Evolutionary conservation across 345 rosid species (phyloP).

Genomic region (Pistacia integerrima): DNA sequence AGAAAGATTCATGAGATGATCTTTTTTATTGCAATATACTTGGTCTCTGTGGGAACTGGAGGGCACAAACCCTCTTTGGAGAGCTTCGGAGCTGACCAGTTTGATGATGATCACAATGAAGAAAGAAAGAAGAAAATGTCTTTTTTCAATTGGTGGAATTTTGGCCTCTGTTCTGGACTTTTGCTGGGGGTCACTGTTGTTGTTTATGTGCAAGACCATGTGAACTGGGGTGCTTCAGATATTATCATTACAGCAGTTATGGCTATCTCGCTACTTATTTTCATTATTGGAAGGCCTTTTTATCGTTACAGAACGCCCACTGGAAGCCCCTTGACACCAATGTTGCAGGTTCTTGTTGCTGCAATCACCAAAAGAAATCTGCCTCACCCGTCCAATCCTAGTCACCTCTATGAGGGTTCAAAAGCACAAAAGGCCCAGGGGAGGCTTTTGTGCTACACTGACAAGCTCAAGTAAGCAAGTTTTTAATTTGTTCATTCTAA

Average conservation of each 20-base stretch:
- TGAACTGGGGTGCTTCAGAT: constrained; percentile 84
- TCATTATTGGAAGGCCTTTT: constrained; percentile 64
- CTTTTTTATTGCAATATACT: constrained; percentile 80
- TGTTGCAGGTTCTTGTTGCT: constrained; percentile 77
- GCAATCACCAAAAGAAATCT: constrained; percentile 76
- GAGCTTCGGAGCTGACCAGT: constrained; percentile 98
- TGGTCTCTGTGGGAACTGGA: constrained; percentile 85
- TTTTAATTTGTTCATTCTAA: neutral
- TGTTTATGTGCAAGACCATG: constrained; percentile 78
- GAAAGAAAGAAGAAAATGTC: constrained; percentile 92
- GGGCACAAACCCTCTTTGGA: constrained; percentile 95
- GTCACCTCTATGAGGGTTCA: constrained; percentile 54
- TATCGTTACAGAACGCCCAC: constrained; percentile 70
- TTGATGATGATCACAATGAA: constrained; percentile 67
- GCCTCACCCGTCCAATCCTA: constrained; percentile 53
- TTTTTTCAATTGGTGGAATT: constrained; percentile 94
- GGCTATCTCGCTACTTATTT: constrained; percentile 62
- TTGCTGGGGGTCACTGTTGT: constrained; percentile 70
- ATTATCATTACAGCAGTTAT: constrained; percentile 60
- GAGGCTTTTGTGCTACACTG: constrained; percentile 67
- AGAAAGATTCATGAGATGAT: constrained; percentile 65
- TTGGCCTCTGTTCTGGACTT: constrained; percentile 73
- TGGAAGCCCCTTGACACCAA: constrained; percentile 86
- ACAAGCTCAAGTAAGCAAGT: constrained; percentile 63
- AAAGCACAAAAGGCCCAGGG: constrained; percentile 39